A percentile compares a stretch with the other conserved stretches of the same genome.
phyloP scores from a whole-genome alignment of 2,329 filamentous ascomycete species.

The Talaromyces rugulosus region DNA sequence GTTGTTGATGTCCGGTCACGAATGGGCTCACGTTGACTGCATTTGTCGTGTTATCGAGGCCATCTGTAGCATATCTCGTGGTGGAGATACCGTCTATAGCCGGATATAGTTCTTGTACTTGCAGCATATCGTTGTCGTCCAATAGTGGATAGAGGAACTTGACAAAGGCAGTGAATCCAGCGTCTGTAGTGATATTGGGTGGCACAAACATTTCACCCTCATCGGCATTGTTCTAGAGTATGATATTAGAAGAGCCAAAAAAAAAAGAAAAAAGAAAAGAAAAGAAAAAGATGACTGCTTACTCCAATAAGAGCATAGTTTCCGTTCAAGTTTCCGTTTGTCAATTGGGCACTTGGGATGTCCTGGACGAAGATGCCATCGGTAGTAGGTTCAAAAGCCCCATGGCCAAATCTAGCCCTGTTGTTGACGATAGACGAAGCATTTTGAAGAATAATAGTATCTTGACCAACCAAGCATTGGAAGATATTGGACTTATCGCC shows the following conservation, averaged over 20 bases:
- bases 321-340: slow-evolving; percentile 35
- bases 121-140: slow-evolving; percentile 35
- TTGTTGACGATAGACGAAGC: slow-evolving; percentile 30
- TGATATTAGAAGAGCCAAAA: slow-evolving; percentile 34
- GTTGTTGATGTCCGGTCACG: slow-evolving; percentile 52
- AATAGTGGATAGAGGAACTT: slow-evolving; percentile 39
- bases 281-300: background rate
- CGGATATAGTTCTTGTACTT: slow-evolving; percentile 37
- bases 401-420: slow-evolving; percentile 41
- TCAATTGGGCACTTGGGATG: slow-evolving; percentile 43
- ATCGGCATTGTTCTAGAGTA: slow-evolving; percentile 34
- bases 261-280: background rate
- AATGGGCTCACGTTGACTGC: slow-evolving; percentile 48
- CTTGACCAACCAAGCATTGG: slow-evolving; percentile 34
- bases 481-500: slow-evolving; percentile 29
- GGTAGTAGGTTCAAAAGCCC: slow-evolving; percentile 43
- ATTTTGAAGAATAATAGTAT: slow-evolving; percentile 31
- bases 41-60: slow-evolving; percentile 33
- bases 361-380: slow-evolving; percentile 49
- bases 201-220: slow-evolving; percentile 42
- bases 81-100: slow-evolving; percentile 15
- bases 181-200: slow-evolving; percentile 9
- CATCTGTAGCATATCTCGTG: slow-evolving; percentile 32
- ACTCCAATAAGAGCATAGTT: slow-evolving; percentile 36
- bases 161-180: slow-evolving; percentile 6